Evolutionary conservation across 2,329 filamentous ascomycete species (phyloP).

Genomic region (Macroventuria anomochaeta): DNA sequence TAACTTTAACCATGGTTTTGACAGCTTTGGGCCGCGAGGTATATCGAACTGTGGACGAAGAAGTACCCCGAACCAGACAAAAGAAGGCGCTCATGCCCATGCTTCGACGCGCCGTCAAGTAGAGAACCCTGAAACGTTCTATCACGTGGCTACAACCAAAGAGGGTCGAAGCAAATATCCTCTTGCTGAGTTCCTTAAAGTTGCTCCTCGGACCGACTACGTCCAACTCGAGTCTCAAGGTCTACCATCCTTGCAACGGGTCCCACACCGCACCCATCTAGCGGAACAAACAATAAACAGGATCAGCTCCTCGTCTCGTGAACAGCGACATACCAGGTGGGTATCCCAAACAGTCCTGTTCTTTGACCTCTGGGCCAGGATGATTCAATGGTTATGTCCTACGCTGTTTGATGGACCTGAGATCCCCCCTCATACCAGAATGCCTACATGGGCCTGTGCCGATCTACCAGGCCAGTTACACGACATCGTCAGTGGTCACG

Average conservation of each 20-base stretch:
- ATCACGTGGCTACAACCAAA: not conserved
- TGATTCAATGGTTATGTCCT: not conserved
- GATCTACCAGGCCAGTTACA: constrained; percentile 15
- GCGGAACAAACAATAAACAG: not conserved
- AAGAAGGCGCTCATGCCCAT: not conserved
- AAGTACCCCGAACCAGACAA: not conserved
- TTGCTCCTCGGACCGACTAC: not conserved
- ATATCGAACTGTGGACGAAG: not conserved
- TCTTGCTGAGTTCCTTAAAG: not conserved
- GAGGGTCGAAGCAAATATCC: not conserved
- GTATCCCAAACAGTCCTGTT: not conserved
- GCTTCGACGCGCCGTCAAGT: constrained; percentile 6
- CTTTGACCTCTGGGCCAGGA: not conserved
- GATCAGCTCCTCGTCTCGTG: constrained; percentile 1
- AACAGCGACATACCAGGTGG: not conserved
- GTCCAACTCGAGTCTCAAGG: not conserved
- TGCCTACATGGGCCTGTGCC: constrained; percentile 6
- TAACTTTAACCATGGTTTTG: not conserved
- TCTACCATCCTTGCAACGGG: constrained; percentile 7
- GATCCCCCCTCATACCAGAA: constrained; percentile 1
- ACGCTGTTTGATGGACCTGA: not conserved
- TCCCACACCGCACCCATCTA: constrained; percentile 12
- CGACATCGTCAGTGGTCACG: constrained; percentile 17
- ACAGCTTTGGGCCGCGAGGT: not conserved
- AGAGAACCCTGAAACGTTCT: not conserved